These are phyloP conservation scores for Colletotrichum camelliae DNA, from an alignment of 2,329 filamentous ascomycete genomes.

Conservation along the genomic window DNA sequence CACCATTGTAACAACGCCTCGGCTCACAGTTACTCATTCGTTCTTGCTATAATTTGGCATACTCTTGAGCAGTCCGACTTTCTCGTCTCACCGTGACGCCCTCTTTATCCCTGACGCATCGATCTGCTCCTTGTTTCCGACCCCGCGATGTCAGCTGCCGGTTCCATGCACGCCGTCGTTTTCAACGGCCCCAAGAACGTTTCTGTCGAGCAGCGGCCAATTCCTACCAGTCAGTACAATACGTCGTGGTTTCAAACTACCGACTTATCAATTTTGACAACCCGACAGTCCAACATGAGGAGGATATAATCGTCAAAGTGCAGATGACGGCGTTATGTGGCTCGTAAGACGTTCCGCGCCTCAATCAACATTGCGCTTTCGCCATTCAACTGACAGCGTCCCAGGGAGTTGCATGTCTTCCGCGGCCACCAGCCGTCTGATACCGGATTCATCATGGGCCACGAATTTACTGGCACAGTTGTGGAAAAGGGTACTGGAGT, in stretches of 20 bases:
- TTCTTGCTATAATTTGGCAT: not conserved
- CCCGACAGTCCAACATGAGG: conserved; percentile 65
- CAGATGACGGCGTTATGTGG: conserved; percentile 85
- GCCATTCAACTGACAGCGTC: not conserved
- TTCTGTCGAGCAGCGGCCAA: conserved; percentile 77
- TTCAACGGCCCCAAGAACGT: conserved; percentile 82
- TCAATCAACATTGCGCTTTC: not conserved
- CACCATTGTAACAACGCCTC: not conserved
- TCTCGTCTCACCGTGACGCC: not conserved
- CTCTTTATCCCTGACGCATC: not conserved
- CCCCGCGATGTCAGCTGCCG: conserved; percentile 3
- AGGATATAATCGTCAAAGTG: conserved; percentile 84
- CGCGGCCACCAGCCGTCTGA: conserved; percentile 78
- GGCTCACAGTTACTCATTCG: not conserved
- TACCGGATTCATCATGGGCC: conserved; percentile 74
- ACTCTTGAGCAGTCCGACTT: not conserved
- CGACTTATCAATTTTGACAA: not conserved
- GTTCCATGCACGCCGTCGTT: conserved; percentile 85
- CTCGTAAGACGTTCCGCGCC: conserved; percentile 61
- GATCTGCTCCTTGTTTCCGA: not conserved
- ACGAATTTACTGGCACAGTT: conserved; percentile 85
- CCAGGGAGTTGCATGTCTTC: conserved; percentile 84
- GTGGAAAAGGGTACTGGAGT: conserved; percentile 72
- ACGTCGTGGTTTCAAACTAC: not conserved
- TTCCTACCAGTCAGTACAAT: conserved; percentile 64